A percentile compares a stretch with the other conserved stretches of the same genome.
These are phyloP conservation scores for Rugosomyces carneus DNA, from an alignment of 1,284 basidiomycete species.

Conservation along the genomic window DNA sequence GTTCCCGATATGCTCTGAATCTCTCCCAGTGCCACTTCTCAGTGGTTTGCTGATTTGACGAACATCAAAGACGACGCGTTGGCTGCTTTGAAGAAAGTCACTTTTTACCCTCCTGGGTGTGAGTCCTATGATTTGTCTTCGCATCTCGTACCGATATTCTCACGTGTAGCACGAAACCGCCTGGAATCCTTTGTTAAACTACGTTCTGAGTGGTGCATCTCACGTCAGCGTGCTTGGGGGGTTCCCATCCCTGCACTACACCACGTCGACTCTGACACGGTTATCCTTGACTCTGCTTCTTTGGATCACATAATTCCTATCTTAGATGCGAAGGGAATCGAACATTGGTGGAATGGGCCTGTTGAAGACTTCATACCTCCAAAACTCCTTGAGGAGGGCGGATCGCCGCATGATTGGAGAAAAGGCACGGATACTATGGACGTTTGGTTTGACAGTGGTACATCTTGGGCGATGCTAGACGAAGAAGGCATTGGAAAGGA, in stretches of 20 bases:
- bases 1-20: background rate
- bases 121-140: conserved; percentile 23
- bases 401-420: conserved; percentile 43
- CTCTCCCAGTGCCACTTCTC: conserved; percentile 80
- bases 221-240: conserved; percentile 96
- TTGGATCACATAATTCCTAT: conserved; percentile 77
- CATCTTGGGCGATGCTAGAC: conserved; percentile 84
- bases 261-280: conserved; percentile 56
- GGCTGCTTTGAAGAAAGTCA: conserved; percentile 63
- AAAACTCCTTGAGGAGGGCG: conserved; percentile 39
- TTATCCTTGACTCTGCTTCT: conserved; percentile 63
- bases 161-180: conserved; percentile 65
- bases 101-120: conserved; percentile 79
- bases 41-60: conserved; percentile 96
- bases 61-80: conserved; percentile 77
- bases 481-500: conserved; percentile 31
- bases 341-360: conserved; percentile 90
- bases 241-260: conserved; percentile 94
- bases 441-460: conserved; percentile 99
- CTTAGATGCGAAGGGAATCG: conserved; percentile 67
- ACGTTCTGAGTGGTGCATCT: conserved; percentile 99
- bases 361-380: conserved; percentile 80
- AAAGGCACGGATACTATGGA: conserved; percentile 96
- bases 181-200: conserved; percentile 82
- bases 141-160: background rate